These are phyloP conservation scores for Ophiostoma novo-ulmi DNA, from an alignment of 2,329 filamentous ascomycete genomes.

Conservation along the genomic window DNA sequence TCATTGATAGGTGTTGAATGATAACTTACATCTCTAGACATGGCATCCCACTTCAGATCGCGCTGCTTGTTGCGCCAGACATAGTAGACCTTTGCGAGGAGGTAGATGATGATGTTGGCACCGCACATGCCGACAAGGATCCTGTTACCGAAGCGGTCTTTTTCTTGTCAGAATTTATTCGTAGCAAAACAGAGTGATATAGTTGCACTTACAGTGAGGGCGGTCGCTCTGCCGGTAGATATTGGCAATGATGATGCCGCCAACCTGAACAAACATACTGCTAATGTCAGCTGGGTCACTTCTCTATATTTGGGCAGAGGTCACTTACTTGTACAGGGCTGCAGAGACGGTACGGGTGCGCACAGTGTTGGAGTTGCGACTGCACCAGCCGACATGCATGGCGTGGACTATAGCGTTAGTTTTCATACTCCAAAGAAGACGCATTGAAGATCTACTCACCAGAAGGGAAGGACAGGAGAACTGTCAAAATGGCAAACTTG, in stretches of 20 bases:
- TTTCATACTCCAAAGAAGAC: neutral
- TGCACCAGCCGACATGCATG: constrained; percentile 7
- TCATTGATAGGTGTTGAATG: neutral
- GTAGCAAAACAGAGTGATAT: neutral
- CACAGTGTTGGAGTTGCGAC: constrained; percentile 14
- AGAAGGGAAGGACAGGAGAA: neutral
- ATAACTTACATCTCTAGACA: neutral
- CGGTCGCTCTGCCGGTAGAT: constrained; percentile 2
- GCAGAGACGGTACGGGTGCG: constrained; percentile 8
- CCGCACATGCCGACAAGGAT: constrained; percentile 5
- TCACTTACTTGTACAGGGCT: constrained; percentile 8
- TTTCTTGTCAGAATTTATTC: neutral
- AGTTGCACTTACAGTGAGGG: neutral
- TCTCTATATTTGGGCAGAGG: neutral
- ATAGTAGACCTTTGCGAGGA: constrained; percentile 7
- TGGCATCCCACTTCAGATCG: neutral
- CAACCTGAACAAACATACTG: constrained; percentile 11
- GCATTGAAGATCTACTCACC: neutral
- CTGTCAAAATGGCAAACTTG: neutral
- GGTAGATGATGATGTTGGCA: constrained; percentile 5
- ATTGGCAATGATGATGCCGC: constrained; percentile 10
- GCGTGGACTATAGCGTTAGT: neutral
- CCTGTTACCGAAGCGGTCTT: neutral
- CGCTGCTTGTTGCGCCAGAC: constrained; percentile 12
- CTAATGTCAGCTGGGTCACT: neutral